Evolutionary conservation across 78 protist genomes (phyloP), one percentile per base, ranked within the genome.

Genomic region (Acrasis kona): DNA sequence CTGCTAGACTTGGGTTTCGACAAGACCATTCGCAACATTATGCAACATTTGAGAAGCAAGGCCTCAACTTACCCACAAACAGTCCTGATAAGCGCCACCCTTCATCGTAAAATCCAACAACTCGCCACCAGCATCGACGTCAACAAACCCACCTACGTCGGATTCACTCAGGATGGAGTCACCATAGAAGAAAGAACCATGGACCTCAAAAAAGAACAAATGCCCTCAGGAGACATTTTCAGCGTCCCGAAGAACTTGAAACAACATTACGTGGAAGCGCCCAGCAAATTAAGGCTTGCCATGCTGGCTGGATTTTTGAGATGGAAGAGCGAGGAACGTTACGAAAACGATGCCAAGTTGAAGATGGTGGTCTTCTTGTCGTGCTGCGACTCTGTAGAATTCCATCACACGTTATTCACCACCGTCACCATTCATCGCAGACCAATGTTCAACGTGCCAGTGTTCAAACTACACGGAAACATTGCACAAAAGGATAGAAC

Each of bases 1-100:
- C 32, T 89, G 5, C 72, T 91, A 57, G 93, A 91, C 64, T 38
- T 91, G 27, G 96, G 96, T 36, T 91, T 89, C 65, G 93, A 86
- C 67, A 19, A 64, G 37, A 65, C 65, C 65, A 65, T 91, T 58
- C 65, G 61, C 2, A 64, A 41, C 29, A 74, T 74, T 61, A 65
- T 41, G 8, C 41, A 74, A 28, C 5, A 65, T 7, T 67, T 74
- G 5, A 7, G 41, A 70, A 32, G 29, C 8, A 42, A 70, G 5
- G 41, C 8, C 7, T 40, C 78, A 8, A 40, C 65, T 7, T 7
- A 34, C 19, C 8, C 37, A 31, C 27, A 77, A 31, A 19, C 34
- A 9, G 27, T 77, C 40, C 39, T 79, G 5, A 70, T 70, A 28
- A 68, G 76, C 19, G 82, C 82, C 27, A 79, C 82, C 57, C 4